A percentile compares a stretch with the other conserved stretches of the same genome.
Evolutionary conservation across 805 yeast genomes (phyloP).

Genomic region (Pichia rugopelliculosa): DNA sequence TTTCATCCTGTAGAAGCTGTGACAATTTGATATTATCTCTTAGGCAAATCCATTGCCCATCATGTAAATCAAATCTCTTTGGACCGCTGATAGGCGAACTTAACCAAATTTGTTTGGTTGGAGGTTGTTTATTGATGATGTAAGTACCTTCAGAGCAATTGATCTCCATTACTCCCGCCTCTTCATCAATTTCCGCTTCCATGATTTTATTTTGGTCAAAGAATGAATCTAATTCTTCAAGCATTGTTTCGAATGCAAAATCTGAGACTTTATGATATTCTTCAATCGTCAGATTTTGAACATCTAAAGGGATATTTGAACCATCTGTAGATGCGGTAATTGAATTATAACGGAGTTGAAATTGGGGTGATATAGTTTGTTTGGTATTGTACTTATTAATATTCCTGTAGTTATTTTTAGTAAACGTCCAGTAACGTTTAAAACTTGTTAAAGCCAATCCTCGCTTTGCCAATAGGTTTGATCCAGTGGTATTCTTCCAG

Average conservation of each 20-base stretch:
- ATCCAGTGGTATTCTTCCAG: background rate
- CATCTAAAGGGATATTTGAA: constrained; percentile 41
- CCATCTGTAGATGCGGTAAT: constrained; percentile 44
- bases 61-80: constrained; percentile 67
- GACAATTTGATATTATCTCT: constrained; percentile 51
- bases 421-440: background rate
- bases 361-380: background rate
- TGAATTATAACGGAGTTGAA: constrained; percentile 18
- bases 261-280: constrained; percentile 63
- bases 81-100: constrained; percentile 94
- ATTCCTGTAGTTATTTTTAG: background rate
- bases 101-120: constrained; percentile 94
- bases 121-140: constrained; percentile 95
- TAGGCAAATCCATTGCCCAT: constrained; percentile 70
- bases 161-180: constrained; percentile 76
- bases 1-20: constrained; percentile 44
- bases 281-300: constrained; percentile 38
- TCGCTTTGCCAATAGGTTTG: background rate
- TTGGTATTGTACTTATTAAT: too few species aligned
- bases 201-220: constrained; percentile 40
- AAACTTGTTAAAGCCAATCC: background rate
- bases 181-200: constrained; percentile 65
- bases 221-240: constrained; percentile 60
- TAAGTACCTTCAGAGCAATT: constrained; percentile 73
- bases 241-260: constrained; percentile 58